These are phyloP conservation scores for Bryum argenteum DNA, from an alignment of 225 moss, liverwort and hornwort genomes.

Conservation along the genomic window DNA sequence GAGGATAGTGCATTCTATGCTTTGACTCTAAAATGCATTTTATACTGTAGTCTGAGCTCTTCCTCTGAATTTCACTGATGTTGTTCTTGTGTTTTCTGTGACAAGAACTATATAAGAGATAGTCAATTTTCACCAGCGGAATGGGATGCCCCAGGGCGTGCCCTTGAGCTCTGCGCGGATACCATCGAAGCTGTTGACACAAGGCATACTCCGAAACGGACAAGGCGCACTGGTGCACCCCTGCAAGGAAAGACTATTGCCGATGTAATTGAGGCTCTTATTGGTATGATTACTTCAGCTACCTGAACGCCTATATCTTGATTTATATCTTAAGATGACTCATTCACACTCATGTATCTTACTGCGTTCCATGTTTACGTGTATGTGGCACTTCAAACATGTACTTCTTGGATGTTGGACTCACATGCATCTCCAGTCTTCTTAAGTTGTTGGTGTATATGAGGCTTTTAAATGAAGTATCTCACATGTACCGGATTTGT, in stretches of 20 bases:
- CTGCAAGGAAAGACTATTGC: constrained; percentile 86
- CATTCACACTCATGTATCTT: not conserved
- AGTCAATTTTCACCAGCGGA: constrained; percentile 61
- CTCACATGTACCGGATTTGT: no score
- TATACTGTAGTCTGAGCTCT: not conserved
- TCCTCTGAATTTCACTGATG: constrained; percentile 9
- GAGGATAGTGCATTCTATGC: constrained; percentile 5
- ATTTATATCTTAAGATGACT: no score
- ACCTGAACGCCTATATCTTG: no score
- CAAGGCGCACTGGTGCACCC: constrained; percentile 54
- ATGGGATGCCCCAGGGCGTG: constrained; percentile 87
- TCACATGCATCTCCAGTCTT: no score
- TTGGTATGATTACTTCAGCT: constrained; percentile 53
- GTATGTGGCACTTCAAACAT: no score
- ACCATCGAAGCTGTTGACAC: constrained; percentile 29
- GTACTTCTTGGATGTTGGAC: no score
- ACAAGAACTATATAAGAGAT: constrained; percentile 78
- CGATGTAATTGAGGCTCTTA: constrained; percentile 89
- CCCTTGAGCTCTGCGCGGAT: constrained; percentile 24
- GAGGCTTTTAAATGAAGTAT: no score
- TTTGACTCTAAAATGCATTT: not conserved
- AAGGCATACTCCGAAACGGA: constrained; percentile 41
- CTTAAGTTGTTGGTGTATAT: no score
- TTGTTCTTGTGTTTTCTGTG: constrained; percentile 29
- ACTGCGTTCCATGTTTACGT: not conserved